Evolutionary conservation across 768 basidiomycete genomes (phyloP).

Genomic region (Imleria badia): DNA sequence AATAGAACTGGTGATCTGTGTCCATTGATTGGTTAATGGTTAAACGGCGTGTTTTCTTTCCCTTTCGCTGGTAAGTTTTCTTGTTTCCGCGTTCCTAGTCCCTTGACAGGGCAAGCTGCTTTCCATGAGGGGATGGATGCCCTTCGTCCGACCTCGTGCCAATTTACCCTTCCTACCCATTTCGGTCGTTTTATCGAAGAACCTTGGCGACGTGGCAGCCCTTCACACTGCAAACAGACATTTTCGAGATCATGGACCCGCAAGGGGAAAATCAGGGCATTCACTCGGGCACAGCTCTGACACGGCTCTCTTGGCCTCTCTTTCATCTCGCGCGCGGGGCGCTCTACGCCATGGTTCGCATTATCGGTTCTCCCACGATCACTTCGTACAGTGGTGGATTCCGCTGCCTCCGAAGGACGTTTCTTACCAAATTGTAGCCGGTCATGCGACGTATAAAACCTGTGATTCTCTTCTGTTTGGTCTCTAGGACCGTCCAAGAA

Average conservation of each 20-base stretch:
- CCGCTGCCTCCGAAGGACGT: slow-evolving; percentile 30
- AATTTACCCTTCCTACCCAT: slow-evolving; percentile 25
- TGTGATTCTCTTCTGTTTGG: slow-evolving; percentile 4
- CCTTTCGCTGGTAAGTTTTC: slow-evolving; percentile 13
- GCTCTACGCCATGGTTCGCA: slow-evolving; percentile 11
- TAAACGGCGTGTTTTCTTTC: slow-evolving; percentile 13
- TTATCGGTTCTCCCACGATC: slow-evolving; percentile 32
- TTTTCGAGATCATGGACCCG: slow-evolving; percentile 19
- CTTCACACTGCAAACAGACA: slow-evolving; percentile 11
- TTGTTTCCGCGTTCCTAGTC: slow-evolving; percentile 17
- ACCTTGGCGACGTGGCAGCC: slow-evolving; percentile 30
- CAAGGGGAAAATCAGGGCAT: slow-evolving; percentile 32
- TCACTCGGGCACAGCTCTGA: slow-evolving; percentile 22
- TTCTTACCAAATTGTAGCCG: slow-evolving; percentile 30
- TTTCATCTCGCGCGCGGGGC: slow-evolving; percentile 2
- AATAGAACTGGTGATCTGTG: slow-evolving; percentile 15
- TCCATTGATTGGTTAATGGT: slow-evolving; percentile 7
- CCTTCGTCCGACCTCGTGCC: slow-evolving; percentile 31
- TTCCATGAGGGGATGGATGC: slow-evolving; percentile 29
- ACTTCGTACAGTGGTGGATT: slow-evolving; percentile 30
- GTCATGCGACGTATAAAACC: slow-evolving; percentile 31
- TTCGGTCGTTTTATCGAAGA: slow-evolving; percentile 29
- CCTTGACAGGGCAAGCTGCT: slow-evolving; percentile 9
- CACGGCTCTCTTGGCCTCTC: slow-evolving; percentile 4
- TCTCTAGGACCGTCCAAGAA: not conserved